Evolutionary conservation across 2,329 filamentous ascomycete genomes (phyloP), one percentile per base, ranked within the genome.

Genomic region (Coleophoma eucalyptorum): DNA sequence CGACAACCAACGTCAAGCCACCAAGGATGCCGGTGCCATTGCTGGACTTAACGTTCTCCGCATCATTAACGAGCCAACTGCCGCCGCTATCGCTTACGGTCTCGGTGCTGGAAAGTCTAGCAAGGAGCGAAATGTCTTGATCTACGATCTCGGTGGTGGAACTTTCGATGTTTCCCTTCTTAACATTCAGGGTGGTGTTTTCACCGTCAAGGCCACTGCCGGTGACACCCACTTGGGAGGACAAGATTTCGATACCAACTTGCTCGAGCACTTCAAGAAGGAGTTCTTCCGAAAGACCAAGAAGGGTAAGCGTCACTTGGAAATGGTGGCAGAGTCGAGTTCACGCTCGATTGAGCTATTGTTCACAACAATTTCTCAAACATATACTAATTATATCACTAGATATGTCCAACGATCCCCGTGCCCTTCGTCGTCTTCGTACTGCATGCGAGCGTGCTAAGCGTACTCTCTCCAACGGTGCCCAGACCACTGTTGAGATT

Each of bases 11-110:
- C 89, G 94, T 78, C 94, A 97, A 79, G 90, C 94, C 62, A 99
- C 94, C 78, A 97, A 97, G 87, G 94, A 97, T 70, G 94, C 94
- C 62, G 94, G 94, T 86, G 89, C 93, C 72, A 99, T 99, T 69
- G 79, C 93, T 67, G 94, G 93, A 65, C 86, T 99, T 58, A 97
- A 97, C 78, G 91, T 99, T 64, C 92, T 99, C 74, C 92, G 94
- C 83, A 97, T 99, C 79, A 97, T 99, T 80, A 99, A 99, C 85
- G 94, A 99, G 81, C 94, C 94, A 55, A 99, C 94, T 58, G 94
- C 94, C 63, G 94, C 94, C 57, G 94, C 94, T 65, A 97, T 97
- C 67, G 94, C 94, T 66, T 99, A 99, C 75, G 94, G 94, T 83
- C 89, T 99, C 56, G 92, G 92, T 69, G 81, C 90, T 63, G 91